A percentile compares a stretch with the other conserved stretches of the same genome.
Conservation (phyloP, 169 alveolate genomes). For the Cryptosporidium felis region DNA sequence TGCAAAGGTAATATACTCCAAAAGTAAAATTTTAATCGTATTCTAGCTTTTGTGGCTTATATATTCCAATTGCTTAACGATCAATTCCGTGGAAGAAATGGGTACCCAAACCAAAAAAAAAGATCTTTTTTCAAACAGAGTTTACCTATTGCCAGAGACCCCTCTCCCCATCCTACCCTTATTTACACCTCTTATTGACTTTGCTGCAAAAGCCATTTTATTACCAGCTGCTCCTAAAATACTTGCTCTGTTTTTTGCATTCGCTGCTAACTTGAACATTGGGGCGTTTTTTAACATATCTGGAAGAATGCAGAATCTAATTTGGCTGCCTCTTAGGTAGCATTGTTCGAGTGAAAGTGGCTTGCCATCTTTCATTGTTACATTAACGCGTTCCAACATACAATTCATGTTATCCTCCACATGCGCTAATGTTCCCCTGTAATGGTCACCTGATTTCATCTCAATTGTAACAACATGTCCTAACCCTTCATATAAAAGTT, state of each 20-base stretch:
- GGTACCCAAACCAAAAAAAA: too few species aligned
- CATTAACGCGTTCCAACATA: constrained; percentile 95
- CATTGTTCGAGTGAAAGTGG: constrained; percentile 88
- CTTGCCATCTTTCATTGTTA: constrained; percentile 96
- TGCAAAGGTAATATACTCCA: too few species aligned
- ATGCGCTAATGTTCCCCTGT: constrained; percentile 94
- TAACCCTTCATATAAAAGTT: constrained; percentile 97
- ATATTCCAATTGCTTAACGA: too few species aligned
- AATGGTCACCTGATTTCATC: constrained; percentile 93
- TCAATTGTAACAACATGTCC: constrained; percentile 98
- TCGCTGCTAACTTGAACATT: constrained; percentile 90
- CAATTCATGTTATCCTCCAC: constrained; percentile 98
- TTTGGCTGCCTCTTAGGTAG: constrained; percentile 92
- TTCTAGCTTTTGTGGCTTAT: too few species aligned
- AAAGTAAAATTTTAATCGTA: too few species aligned
- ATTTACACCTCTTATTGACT: constrained; percentile 76
- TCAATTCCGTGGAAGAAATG: too few species aligned
- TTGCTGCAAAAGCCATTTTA: constrained; percentile 79
- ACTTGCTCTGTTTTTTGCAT: constrained; percentile 77
- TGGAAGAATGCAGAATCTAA: constrained; percentile 95
- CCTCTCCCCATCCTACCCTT: constrained; percentile 37
- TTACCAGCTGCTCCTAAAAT: constrained; percentile 81
- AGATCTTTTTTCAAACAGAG: too few species aligned
- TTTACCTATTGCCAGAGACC: not conserved
- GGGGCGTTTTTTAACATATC: constrained; percentile 99